Evolutionary conservation across 331 rosid genomes (phyloP).

Genomic region (Acacia pycnantha): DNA sequence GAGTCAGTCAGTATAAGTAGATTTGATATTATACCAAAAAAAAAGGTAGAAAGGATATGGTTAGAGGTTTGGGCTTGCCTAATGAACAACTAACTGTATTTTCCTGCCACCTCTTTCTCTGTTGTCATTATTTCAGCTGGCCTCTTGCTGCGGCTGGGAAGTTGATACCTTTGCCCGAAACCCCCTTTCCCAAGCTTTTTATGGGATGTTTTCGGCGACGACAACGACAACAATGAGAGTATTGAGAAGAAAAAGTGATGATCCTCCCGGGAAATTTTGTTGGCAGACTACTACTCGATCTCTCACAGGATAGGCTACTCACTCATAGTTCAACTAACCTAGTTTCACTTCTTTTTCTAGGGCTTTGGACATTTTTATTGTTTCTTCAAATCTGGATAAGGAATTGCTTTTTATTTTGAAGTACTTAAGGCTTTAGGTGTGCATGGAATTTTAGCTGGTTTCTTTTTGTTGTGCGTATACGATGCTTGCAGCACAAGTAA

Average conservation of each 20-base stretch:
- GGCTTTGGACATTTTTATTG: neutral
- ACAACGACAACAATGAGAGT: neutral
- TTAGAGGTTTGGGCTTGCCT: neutral
- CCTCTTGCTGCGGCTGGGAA: conserved; percentile 89
- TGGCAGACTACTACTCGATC: neutral
- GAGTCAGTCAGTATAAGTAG: too few relatives aligned
- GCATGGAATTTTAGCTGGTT: neutral
- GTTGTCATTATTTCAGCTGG: conserved; percentile 57
- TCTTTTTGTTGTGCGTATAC: neutral
- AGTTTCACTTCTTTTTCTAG: neutral
- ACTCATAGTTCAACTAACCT: neutral
- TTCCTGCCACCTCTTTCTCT: neutral
- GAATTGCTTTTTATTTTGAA: neutral
- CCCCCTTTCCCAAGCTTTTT: conserved; percentile 41
- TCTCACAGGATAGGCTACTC: neutral
- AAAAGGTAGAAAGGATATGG: neutral
- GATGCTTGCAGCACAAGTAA: neutral
- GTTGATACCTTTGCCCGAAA: conserved; percentile 68
- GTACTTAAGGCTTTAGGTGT: neutral
- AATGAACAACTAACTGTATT: neutral
- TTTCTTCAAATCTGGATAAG: neutral
- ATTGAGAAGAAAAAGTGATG: neutral
- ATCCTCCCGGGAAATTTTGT: neutral
- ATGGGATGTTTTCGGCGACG: neutral
- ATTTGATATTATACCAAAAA: too few relatives aligned